Base-by-base conservation (phyloP, 2,329 filamentous ascomycete species). In the Microdochium paspali region DNA sequence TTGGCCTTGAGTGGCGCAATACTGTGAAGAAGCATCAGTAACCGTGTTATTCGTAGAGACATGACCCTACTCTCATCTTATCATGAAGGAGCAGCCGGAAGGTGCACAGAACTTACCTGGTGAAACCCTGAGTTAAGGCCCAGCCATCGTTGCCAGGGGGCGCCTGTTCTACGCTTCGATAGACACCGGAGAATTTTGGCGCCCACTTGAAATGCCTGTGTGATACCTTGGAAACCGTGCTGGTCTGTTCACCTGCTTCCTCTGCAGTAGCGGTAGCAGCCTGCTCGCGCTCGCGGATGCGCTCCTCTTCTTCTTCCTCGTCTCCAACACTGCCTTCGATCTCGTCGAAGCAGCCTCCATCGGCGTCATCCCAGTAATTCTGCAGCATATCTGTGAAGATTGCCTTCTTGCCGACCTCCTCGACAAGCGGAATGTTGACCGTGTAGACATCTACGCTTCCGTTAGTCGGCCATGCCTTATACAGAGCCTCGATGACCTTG, bases 171-270 rank as follows among this genome's bases (percentile, higher is more conserved):
- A 96, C 90, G 55, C 86, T 90, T 61, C 85, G 80, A 65, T 89
- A 89, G 2, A 97, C 89, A 65, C 95, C 90, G 28, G 79, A 75
- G 66, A 97, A 93, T 53, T 80, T 80, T 2, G 91, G 93, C 44
- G 87, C 82, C 93, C 93, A 97, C 67, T 91, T 94, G 73, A 96
- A 97, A 66, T 94, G 87, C 63, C 87, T 88, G 65, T 95, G 88
- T 48, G 72, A 77, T 40, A 40, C 35, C 18, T 3, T 18, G 6
- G 35, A 40, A 18, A 18, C 23, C 12, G 20, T 21, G 18, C 10
- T 35, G 31, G 31, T 35, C 31, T 40, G 12, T 10, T 40, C 35
- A 21, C 5, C 35, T 21, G 35, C 23, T n/a, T n/a, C n/a, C n/a
- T 9, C 6, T 21, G 42, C 12, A 18, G 23, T 20, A 10, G 18